Evolutionary conservation across 495 filamentous ascomycete species (phyloP).

Genomic region (Thermochaetoides thermophila): DNA sequence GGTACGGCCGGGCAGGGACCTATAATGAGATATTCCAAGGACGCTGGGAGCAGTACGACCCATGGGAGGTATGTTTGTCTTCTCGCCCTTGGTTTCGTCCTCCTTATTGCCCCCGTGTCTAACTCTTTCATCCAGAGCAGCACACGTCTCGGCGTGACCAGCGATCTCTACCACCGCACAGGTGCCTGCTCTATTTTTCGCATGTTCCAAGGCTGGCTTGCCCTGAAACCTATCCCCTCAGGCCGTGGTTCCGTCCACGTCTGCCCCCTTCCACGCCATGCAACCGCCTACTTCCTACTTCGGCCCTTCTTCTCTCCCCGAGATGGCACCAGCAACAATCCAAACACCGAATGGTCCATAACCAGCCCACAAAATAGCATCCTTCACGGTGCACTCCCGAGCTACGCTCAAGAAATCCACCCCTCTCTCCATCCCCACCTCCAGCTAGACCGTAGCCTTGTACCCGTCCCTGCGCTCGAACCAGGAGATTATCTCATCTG

Average conservation of each 20-base stretch:
- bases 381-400: slow-evolving; percentile 66
- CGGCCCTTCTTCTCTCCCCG: slow-evolving; percentile 60
- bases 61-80: slow-evolving; percentile 44
- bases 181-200: slow-evolving; percentile 74
- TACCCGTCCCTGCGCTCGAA: slow-evolving; percentile 53
- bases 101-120: neutral
- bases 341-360: slow-evolving; percentile 25
- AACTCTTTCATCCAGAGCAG: slow-evolving; percentile 25
- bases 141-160: slow-evolving; percentile 49
- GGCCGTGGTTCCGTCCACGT: slow-evolving; percentile 52
- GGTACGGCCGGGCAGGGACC: slow-evolving; percentile 52
- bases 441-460: slow-evolving; percentile 50
- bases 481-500: slow-evolving; percentile 82
- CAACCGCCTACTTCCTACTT: slow-evolving; percentile 73
- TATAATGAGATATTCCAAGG: slow-evolving; percentile 61
- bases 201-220: slow-evolving; percentile 77
- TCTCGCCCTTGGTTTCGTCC: neutral
- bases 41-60: slow-evolving; percentile 67
- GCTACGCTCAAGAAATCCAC: slow-evolving; percentile 59
- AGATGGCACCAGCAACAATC: slow-evolving; percentile 7
- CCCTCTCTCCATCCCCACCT: slow-evolving; percentile 62
- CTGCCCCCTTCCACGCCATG: slow-evolving; percentile 58
- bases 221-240: slow-evolving; percentile 50
- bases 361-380: slow-evolving; percentile 29
- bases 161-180: slow-evolving; percentile 70